Evolutionary conservation across 257 asterid genomes (phyloP), one percentile per base, ranked within the genome.

Genomic region (Coffea eugenioides): DNA sequence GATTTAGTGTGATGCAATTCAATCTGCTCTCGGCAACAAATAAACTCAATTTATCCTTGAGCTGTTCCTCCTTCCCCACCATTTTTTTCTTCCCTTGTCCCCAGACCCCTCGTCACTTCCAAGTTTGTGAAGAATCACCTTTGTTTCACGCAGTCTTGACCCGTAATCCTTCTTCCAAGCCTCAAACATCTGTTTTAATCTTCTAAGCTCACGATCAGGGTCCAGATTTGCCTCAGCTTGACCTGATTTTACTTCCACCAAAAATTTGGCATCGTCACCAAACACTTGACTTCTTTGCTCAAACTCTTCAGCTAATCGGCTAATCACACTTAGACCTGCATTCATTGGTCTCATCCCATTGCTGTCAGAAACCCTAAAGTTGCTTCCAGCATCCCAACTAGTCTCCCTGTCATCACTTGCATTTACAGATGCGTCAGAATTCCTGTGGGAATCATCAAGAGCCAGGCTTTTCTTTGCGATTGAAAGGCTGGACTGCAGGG

Each of bases 51-150:
- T 84, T 73, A 93, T 78, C 86, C 96, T 90, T 4, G 91, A 61
- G 88, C 97, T 93, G 82, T 92, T 95, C 92, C 88, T 90, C 82
- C 97, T 89, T 65, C 89, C 96, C 98, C 98, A 93, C 98, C 98
- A 95, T 80, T 89, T 95, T 90, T 95, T 94, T 67, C 89, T 86
- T 72, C 73, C 87, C 89, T 82, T 92, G 23, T 89, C 97, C 6
- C 88, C 92, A 0, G 90, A 80, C n/a, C 91, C 90, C 34, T 89
- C 94, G 75, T 92, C 96, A 34, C 75, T 87, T 34, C 95, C 97
- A 23, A 96, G 92, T 90, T 94, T 94, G 83, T 91, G 83, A 52
- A 96, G 88, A 68, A 96, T 88, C 81, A 90, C 93, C 89, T 96
- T 94, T 7, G 98, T 95, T 78, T 95, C 99, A 87, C 97, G 90